Evolutionary conservation across 1,284 basidiomycete species (phyloP), one percentile per base, ranked within the genome.

Genomic region (Meripilus lineatus): DNA sequence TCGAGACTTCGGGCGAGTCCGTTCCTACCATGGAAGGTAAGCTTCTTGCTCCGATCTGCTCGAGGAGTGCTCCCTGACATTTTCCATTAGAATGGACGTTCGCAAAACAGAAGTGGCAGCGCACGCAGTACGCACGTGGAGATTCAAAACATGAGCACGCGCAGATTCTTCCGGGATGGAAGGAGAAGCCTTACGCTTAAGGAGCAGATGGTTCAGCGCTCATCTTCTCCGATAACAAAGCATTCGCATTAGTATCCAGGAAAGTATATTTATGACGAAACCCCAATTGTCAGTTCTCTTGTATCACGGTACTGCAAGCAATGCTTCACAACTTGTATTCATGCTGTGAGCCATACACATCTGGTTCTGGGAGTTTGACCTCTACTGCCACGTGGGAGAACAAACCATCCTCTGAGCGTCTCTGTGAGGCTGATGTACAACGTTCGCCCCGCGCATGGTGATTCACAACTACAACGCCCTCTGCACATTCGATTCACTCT

Each of bases 31-130:
- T 71, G 61, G 69, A 71, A 58, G 63, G 68, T 67, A 20, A 30
- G 60, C 42, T 11, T 15, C 32, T 30, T 30, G 28, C 8, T 10
- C n/a, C n/a, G n/a, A 10, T 30, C 28, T 10, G 10, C 8, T 30
- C n/a, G 8, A 8, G 28, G n/a, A 30, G 28, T 30, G n/a, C 28
- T n/a, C n/a, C n/a, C 28, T 30, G 8, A 30, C n/a, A 10, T 8
- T 30, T 30, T n/a, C n/a, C 15, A 11, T 24, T 48, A 70, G 69
- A 69, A 45, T 71, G 67, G 67, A 71, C 68, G 3, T 70, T 71
- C 49, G 66, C 67, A 26, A 72, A 71, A 55, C 70, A 72, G 55
- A 70, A 68, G 50, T 72, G 70, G 70, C 70, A 72, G 54, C 64
- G 69, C 50, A 66, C 66, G 26, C 64, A 62, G 54, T 53, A 57